phyloP scores from a whole-genome alignment of 2,329 filamentous ascomycete species.

The Microascus cirrosus region DNA sequence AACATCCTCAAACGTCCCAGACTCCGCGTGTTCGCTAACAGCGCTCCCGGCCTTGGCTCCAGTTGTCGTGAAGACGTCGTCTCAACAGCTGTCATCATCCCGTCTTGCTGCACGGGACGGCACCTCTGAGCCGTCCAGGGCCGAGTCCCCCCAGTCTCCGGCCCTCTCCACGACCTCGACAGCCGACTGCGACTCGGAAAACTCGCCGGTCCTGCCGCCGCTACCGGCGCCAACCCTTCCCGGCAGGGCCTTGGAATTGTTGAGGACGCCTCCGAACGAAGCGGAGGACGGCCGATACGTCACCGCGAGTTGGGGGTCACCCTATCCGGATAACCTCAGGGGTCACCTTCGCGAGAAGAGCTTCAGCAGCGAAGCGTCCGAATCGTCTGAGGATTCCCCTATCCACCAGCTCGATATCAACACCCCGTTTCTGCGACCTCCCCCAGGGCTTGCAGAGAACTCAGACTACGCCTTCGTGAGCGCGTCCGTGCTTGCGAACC shows the following conservation, averaged over 20 bases:
- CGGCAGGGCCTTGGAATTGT: conserved; percentile 8
- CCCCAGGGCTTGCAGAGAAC: conserved; percentile 19
- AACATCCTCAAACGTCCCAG: not conserved
- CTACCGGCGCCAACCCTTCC: conserved; percentile 35
- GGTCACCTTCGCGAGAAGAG: conserved; percentile 36
- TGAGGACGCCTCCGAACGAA: conserved; percentile 4
- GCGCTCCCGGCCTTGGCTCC: not conserved
- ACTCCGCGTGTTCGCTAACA: not conserved
- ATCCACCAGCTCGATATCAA: conserved; percentile 50
- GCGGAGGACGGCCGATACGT: conserved; percentile 33
- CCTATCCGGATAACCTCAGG: conserved; percentile 60
- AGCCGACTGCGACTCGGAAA: conserved; percentile 43
- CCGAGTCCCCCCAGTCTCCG: conserved; percentile 37
- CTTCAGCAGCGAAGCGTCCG: conserved; percentile 46
- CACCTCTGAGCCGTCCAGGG: conserved; percentile 18
- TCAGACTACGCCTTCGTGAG: conserved; percentile 25
- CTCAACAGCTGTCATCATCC: conserved; percentile 36
- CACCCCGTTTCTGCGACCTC: conserved; percentile 51
- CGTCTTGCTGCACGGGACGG: conserved; percentile 55
- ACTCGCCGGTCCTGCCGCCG: conserved; percentile 46
- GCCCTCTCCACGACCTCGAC: conserved; percentile 53
- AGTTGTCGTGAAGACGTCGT: conserved; percentile 42
- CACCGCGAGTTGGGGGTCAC: conserved; percentile 85
- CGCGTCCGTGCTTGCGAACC: conserved; percentile 52
- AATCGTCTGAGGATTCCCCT: conserved; percentile 46